Conservation (phyloP, 2,329 filamentous ascomycete species). For the Aspergillus quadricinctus region DNA sequence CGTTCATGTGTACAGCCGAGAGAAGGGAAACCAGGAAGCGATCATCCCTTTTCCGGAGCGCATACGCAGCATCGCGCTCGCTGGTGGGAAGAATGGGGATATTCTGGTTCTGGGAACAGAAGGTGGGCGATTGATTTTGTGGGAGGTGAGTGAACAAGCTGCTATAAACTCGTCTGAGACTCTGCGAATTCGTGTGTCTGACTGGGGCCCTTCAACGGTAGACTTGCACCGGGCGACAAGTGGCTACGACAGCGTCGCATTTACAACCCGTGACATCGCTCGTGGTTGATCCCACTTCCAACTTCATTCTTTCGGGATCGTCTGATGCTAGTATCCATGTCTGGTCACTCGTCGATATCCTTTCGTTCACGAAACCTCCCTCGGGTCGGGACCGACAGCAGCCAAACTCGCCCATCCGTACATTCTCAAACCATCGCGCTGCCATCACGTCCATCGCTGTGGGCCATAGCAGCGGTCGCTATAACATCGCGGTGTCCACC, state of each 20-base stretch:
- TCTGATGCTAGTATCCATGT: slow-evolving; percentile 83
- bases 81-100: slow-evolving; percentile 54
- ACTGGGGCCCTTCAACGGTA: slow-evolving; percentile 12
- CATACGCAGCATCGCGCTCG: slow-evolving; percentile 72
- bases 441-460: slow-evolving; percentile 46
- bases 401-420: slow-evolving; percentile 65
- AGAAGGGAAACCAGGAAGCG: slow-evolving; percentile 81
- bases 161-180: slow-evolving; percentile 1
- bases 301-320: slow-evolving; percentile 45
- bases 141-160: slow-evolving; percentile 65
- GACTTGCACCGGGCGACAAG: slow-evolving; percentile 43
- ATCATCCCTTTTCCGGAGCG: slow-evolving; percentile 82
- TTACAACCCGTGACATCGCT: slow-evolving; percentile 64
- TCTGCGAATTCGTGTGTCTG: neutral
- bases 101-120: slow-evolving; percentile 76
- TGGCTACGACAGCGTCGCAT: slow-evolving; percentile 41
- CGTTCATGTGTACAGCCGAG: slow-evolving; percentile 83
- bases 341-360: slow-evolving; percentile 75
- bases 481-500: slow-evolving; percentile 78
- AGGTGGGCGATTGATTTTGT: slow-evolving; percentile 80
- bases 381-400: slow-evolving; percentile 37
- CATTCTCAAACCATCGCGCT: slow-evolving; percentile 66
- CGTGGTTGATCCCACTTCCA: slow-evolving; percentile 61
- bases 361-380: slow-evolving; percentile 54
- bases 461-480: slow-evolving; percentile 65